Base-by-base conservation (phyloP, 306 rosid species). In the Dalbergia cochinchinensis region DNA sequence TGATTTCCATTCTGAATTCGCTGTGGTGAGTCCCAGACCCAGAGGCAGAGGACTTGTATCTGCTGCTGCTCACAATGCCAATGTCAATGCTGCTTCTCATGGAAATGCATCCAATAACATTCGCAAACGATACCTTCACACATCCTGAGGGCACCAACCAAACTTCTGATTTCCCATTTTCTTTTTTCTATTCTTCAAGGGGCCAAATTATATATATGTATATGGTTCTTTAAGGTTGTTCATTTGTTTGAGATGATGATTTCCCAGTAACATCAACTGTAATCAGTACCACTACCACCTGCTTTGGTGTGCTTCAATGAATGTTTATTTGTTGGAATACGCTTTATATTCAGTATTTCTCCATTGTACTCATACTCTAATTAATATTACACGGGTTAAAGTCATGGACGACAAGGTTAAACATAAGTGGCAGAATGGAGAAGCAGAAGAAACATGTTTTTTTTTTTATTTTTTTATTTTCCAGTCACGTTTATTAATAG, bases 81-180 rank as follows among this genome's bases (percentile, higher is more conserved):
- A 14, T 13, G 31, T 26, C 31, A 0, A 13, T 50, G 53, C 53
- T 47, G 53, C 53, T 12, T 5, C 57, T 62, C 19, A 53, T 26
- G 31, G 31, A 53, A 10, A 54, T 50, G 7, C 9, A 0, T 0
- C 19, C 81, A 37, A 77, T 73, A 62, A 70, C 53, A 41, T 69
- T 41, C 78, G 73, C 37, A 82, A 82, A 16, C 63, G 65, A 5
- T 31, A 31, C 66, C 18, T 6, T 31, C 66, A 31, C 33, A 11
- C 66, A 5, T 31, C 42, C 19, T 53, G 13, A 57, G 9, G 35
- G 67, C 9, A 44, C 11, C 7, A 5, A 57, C 34, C 14, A 26
- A 26, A 26, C 31, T 26, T 26, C 18, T 20, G 33, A 8, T 57
- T 57, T 57, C 18, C 62, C 62, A 2, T 4, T 47, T 26, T 33